A percentile compares a stretch with the other conserved stretches of the same genome.
Conservation (phyloP, 495 filamentous ascomycete genomes). For the Tuber magnatum region DNA sequence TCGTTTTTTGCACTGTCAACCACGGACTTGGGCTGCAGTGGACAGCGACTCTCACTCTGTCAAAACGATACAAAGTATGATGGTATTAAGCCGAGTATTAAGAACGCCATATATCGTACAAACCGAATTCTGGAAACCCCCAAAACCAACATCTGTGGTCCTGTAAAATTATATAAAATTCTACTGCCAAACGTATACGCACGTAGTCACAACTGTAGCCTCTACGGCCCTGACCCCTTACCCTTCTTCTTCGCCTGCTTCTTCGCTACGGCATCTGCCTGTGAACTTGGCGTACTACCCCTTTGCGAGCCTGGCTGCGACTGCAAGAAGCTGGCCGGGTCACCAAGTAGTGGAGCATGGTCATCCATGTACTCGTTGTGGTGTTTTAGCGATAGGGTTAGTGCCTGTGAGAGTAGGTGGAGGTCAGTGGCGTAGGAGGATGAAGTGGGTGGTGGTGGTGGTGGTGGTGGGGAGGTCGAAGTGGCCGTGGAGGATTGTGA, state of each 20-base stretch:
- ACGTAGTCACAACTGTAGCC: background rate
- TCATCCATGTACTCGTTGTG: slow-evolving; percentile 82
- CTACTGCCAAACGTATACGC: background rate
- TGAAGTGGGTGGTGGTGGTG: slow-evolving; percentile 40
- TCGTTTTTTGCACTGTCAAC: background rate
- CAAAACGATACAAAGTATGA: background rate
- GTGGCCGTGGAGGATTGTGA: slow-evolving; percentile 52
- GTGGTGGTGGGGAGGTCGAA: slow-evolving; percentile 51
- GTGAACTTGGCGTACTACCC: slow-evolving; percentile 3
- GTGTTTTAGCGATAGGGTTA: slow-evolving; percentile 13
- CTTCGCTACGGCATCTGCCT: background rate
- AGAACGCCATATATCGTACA: background rate
- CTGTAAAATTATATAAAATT: background rate
- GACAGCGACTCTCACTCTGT: background rate
- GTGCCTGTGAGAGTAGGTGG: slow-evolving; percentile 16
- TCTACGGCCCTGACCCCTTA: background rate
- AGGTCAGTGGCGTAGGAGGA: slow-evolving; percentile 29
- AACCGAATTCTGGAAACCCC: background rate
- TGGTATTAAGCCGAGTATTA: background rate
- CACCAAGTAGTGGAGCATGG: slow-evolving; percentile 37
- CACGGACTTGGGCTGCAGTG: background rate
- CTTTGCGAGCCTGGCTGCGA: slow-evolving; percentile 9
- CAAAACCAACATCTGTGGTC: background rate
- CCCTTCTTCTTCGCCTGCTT: background rate
- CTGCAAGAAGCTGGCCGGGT: slow-evolving; percentile 35